phyloP scores from a whole-genome alignment of 495 filamentous ascomycete genomes.

The Tuber umbilicatum region DNA sequence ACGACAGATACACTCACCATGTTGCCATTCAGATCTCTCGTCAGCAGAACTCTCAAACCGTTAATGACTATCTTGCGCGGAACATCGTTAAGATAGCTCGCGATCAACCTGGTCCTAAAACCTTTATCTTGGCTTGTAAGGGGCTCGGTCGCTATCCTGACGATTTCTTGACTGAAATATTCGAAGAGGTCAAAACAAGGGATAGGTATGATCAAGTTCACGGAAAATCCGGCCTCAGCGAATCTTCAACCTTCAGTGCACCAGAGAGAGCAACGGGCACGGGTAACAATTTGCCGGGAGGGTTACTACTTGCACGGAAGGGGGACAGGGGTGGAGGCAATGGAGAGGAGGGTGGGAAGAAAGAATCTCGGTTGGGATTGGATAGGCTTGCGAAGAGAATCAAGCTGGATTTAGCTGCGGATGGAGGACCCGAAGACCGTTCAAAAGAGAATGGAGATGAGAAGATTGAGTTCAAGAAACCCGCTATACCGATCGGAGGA shows the following conservation, averaged over 20 bases:
- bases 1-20: constrained; percentile 30
- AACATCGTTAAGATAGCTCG: constrained; percentile 42
- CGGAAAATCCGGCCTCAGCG: not conserved
- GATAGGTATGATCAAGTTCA: constrained; percentile 31
- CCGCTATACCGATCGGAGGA: constrained; percentile 29
- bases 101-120: constrained; percentile 40
- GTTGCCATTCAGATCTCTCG: constrained; percentile 29
- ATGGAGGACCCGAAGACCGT: constrained; percentile 20
- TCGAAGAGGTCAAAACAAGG: constrained; percentile 37
- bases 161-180: constrained; percentile 37
- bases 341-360: constrained; percentile 17
- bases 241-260: constrained; percentile 12
- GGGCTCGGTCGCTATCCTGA: constrained; percentile 38
- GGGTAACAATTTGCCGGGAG: constrained; percentile 30
- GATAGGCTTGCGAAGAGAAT: constrained; percentile 41
- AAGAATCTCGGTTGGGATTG: constrained; percentile 36
- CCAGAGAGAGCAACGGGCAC: constrained; percentile 15
- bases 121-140: constrained; percentile 39
- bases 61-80: constrained; percentile 38
- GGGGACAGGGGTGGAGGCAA: constrained; percentile 11
- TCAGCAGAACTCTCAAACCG: constrained; percentile 27
- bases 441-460: constrained; percentile 11
- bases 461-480: constrained; percentile 41
- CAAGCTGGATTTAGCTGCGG: constrained; percentile 39
- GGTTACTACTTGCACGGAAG: constrained; percentile 26